Conservation (phyloP, 225 moss, liverwort and hornwort genomes). For the Pseudisothecium myosuroides region DNA sequence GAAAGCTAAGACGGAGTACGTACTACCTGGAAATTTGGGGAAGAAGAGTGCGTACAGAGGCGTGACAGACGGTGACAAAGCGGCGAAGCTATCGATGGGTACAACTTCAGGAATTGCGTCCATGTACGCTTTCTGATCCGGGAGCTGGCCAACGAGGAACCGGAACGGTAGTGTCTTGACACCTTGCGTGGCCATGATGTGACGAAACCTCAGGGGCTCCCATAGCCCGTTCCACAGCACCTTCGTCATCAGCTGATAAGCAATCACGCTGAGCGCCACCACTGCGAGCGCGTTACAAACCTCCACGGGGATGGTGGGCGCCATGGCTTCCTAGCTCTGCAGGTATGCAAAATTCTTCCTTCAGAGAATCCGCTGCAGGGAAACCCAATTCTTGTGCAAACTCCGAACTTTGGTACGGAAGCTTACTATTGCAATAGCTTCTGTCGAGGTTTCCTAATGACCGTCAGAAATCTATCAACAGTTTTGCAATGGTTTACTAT, state of each 20-base stretch:
- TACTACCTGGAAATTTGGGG: background rate
- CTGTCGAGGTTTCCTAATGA: background rate
- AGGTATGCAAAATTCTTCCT: too few relatives aligned
- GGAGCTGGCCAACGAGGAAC: slow-evolving; percentile 5
- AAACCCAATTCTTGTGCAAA: background rate
- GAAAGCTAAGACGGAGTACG: background rate
- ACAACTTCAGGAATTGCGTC: background rate
- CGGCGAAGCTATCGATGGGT: background rate
- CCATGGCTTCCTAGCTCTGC: background rate
- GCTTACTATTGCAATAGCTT: background rate
- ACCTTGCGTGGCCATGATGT: slow-evolving; percentile 21
- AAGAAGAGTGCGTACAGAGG: background rate
- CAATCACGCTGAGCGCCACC: background rate
- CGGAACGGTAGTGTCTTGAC: slow-evolving; percentile 8
- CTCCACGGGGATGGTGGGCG: background rate
- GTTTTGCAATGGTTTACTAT: background rate
- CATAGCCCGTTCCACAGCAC: slow-evolving; percentile 6
- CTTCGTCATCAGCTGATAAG: background rate
- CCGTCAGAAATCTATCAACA: background rate
- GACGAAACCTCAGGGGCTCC: slow-evolving; percentile 12
- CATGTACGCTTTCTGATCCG: background rate
- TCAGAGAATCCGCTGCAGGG: background rate
- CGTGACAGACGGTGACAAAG: background rate
- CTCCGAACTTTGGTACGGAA: background rate
- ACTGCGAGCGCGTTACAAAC: background rate